Evolutionary conservation across 2,329 filamentous ascomycete species (phyloP), one percentile per base, ranked within the genome.

Genomic region (Penicillium expansum): DNA sequence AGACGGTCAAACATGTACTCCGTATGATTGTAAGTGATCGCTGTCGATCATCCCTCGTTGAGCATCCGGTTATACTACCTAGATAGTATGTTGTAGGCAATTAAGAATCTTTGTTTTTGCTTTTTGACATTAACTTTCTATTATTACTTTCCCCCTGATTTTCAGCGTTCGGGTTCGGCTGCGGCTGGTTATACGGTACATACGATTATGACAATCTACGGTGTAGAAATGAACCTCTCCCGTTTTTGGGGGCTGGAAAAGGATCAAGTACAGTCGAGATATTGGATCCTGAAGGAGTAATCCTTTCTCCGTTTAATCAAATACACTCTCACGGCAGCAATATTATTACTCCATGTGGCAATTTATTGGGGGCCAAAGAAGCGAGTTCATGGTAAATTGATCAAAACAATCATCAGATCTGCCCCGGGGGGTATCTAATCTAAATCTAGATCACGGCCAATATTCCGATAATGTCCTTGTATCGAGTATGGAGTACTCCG

Each of bases 41-140:
- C 41, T n/a, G 24, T 56, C 22, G 48, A 48, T 52, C 55, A 54
- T 41, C 58, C 48, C 60, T 61, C 51, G 55, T 60, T 47, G 56
- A 48, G 52, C 33, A 42, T 59, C 44, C 54, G 59, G 43, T 37
- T 63, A 35, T 33, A 24, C 55, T n/a, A n/a, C n/a, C n/a, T n/a
- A n/a, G n/a, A 20, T 33, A 62, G 58, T 48, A 32, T 55, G 20
- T 37, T 62, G 58, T 47, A 60, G 43, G 43, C 45, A 37, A 55
- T 48, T 38, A 42, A 48, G 16, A 32, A 29, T 48, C 33, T 37
- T 32, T 32, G n/a, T 16, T 42, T 39, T 54, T 43, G 30, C 52
- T 55, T 44, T 51, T 35, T 49, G 11, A n/a, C 4, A 11, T 38
- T 43, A 33, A 37, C 20, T 8, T 44, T 51, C 53, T 52, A 51